Base-by-base conservation (phyloP, 2,329 filamentous ascomycete genomes). In the Aspergillus sojae region DNA sequence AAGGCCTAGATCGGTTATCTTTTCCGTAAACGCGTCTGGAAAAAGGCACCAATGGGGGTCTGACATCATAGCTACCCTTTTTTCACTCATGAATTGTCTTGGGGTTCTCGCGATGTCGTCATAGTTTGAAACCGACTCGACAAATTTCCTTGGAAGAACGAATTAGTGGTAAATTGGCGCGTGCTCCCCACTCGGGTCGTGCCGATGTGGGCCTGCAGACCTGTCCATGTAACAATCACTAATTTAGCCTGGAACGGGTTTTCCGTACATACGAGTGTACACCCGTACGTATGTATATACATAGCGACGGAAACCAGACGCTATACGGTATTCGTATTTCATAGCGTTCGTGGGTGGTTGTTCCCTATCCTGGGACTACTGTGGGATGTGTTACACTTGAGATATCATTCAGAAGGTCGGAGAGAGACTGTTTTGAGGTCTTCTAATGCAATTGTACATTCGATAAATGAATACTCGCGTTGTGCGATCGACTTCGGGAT, bases 171-270 rank as follows among this genome's bases (percentile, higher is more conserved):
- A 30, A 14, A 45, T 56, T 41, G 60, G 34, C 43, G 43, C 48
- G 14, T 52, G 23, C 23, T 11, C 21, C 43, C 61, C 61, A 65
- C 63, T 57, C 68, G 68, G 68, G 62, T 70, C 66, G 66, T 70
- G 65, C 68, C 68, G 68, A 46, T 64, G 63, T 63, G 65, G 61
- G 56, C 39, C 62, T 50, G 26, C 6, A 23, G 30, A 32, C 56
- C 32, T 57, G 59, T 12, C 34, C 30, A 28, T 23, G 57, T 54
- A 60, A 57, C 16, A 43, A 57, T 52, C 14, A 23, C 50, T 50
- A 41, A n/a, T 62, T 57, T 60, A 43, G 60, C 30, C 26, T 26
- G 28, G 46, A n/a, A 32, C 48, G 16, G 28, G 12, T 52, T 61
- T 46, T 28, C 10, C 16, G 21, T 56, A 56, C 58, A 6, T 41